phyloP scores from a whole-genome alignment of 2,329 filamentous ascomycete species.

The Botrytis cinerea region DNA sequence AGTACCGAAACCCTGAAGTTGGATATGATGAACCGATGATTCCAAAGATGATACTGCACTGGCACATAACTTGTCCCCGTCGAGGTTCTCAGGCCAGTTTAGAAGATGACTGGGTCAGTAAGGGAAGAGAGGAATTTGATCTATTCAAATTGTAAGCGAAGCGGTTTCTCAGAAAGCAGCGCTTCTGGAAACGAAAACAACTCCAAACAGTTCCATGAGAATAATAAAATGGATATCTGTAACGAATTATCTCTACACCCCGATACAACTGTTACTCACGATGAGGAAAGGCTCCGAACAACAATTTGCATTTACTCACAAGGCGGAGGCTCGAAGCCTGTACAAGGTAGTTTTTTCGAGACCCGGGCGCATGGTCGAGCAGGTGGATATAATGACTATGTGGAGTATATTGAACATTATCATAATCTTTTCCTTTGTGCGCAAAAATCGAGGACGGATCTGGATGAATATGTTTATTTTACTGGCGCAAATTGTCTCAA shows the following conservation, averaged over 20 bases:
- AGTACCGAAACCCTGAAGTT: background rate
- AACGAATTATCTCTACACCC: background rate
- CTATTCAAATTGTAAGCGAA: constrained; percentile 33
- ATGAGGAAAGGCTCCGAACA: background rate
- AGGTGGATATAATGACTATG: background rate
- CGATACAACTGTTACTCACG: background rate
- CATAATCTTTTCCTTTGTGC: background rate
- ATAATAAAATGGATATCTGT: background rate
- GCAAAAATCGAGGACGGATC: background rate
- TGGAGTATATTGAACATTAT: background rate
- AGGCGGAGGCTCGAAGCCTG: background rate
- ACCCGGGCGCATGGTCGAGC: background rate
- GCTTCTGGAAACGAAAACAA: background rate
- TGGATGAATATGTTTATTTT: background rate
- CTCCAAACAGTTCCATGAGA: background rate
- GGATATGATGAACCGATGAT: constrained; percentile 12
- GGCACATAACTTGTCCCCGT: constrained; percentile 16
- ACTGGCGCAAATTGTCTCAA: background rate
- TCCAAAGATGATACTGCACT: constrained; percentile 17
- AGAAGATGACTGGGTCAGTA: constrained; percentile 8
- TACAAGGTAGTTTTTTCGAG: background rate
- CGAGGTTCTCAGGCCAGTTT: constrained; percentile 7
- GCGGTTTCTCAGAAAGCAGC: background rate
- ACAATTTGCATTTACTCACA: background rate
- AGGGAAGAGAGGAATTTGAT: constrained; percentile 18